These are phyloP conservation scores for Nectriaceae sp. DNA, from an alignment of 2,329 filamentous ascomycete species.

Conservation along the genomic window DNA sequence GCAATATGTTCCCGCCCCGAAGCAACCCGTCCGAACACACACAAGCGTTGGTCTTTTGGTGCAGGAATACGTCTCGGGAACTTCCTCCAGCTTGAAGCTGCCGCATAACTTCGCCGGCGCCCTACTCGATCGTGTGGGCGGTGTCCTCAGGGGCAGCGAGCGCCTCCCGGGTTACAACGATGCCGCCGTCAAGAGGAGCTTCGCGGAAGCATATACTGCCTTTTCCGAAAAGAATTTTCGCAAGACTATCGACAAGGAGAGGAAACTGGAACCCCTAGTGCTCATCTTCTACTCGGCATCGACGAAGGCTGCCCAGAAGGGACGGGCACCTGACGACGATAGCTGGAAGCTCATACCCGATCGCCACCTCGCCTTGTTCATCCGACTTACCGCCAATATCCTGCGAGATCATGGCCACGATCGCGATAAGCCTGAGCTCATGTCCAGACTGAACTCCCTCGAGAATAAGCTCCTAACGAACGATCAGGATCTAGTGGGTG, in stretches of 20 bases:
- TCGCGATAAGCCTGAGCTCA: slow-evolving; percentile 81
- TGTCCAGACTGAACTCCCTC: slow-evolving; percentile 74
- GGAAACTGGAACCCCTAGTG: slow-evolving; percentile 87
- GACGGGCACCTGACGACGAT: slow-evolving; percentile 75
- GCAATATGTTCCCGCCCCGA: slow-evolving; percentile 74
- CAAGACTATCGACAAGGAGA: slow-evolving; percentile 90
- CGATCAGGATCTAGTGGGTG: slow-evolving; percentile 74
- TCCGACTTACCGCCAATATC: slow-evolving; percentile 79
- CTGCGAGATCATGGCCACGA: slow-evolving; percentile 83
- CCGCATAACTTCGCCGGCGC: slow-evolving; percentile 55
- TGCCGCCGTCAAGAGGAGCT: slow-evolving; percentile 86
- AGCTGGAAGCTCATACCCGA: slow-evolving; percentile 91
- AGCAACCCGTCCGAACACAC: slow-evolving; percentile 61
- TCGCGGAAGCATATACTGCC: slow-evolving; percentile 90
- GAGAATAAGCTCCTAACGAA: slow-evolving; percentile 94
- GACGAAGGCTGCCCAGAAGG: slow-evolving; percentile 80
- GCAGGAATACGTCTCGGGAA: slow-evolving; percentile 72
- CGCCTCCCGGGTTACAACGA: slow-evolving; percentile 87
- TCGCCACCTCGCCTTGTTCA: slow-evolving; percentile 90
- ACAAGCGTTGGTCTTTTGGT: slow-evolving; percentile 83
- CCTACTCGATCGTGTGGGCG: slow-evolving; percentile 73
- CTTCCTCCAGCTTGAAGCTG: slow-evolving; percentile 54
- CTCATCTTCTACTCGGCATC: slow-evolving; percentile 96
- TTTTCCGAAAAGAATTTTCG: slow-evolving; percentile 88
- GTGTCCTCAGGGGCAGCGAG: slow-evolving; percentile 80